These are phyloP conservation scores for Populus hybrid DNA, from an alignment of 441 rosid species.

Conservation along the genomic window DNA sequence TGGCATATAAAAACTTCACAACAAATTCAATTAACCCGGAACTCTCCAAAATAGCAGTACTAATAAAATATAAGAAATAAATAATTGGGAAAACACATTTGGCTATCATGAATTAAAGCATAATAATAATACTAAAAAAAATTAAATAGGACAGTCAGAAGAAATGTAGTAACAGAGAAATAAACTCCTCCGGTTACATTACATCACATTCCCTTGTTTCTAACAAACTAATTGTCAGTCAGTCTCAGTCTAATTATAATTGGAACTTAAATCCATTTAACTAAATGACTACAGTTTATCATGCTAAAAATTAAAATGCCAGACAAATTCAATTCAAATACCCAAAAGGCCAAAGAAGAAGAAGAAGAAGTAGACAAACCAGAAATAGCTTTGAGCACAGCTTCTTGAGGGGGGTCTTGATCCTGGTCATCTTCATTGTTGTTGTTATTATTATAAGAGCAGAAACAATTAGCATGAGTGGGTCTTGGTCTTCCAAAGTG, in stretches of 20 bases:
- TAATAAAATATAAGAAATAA: too few relatives aligned
- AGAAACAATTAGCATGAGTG: slow-evolving; percentile 42
- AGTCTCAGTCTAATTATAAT: not conserved
- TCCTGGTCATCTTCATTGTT: slow-evolving; percentile 45
- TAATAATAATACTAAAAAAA: too few relatives aligned
- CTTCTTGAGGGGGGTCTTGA: slow-evolving; percentile 94
- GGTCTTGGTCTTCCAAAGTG: slow-evolving; percentile 8
- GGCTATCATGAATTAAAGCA: too few relatives aligned
- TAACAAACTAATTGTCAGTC: not conserved
- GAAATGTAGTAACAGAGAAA: not conserved
- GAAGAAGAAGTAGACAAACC: slow-evolving; percentile 32
- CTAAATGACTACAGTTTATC: not conserved
- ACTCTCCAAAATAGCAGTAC: too few relatives aligned
- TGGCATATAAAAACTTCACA: too few relatives aligned
- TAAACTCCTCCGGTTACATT: not conserved
- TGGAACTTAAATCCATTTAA: not conserved
- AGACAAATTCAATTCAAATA: too few relatives aligned
- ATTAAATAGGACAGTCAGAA: not conserved
- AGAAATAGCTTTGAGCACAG: slow-evolving; percentile 90
- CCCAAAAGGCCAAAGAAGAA: not conserved
- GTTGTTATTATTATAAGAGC: slow-evolving; percentile 6
- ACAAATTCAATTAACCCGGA: too few relatives aligned
- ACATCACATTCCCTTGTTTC: not conserved
- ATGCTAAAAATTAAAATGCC: too few relatives aligned
- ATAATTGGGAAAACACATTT: too few relatives aligned